Evolutionary conservation across 202 grass and related monocot species (phyloP).

Genomic region (Musa balbisiana): DNA sequence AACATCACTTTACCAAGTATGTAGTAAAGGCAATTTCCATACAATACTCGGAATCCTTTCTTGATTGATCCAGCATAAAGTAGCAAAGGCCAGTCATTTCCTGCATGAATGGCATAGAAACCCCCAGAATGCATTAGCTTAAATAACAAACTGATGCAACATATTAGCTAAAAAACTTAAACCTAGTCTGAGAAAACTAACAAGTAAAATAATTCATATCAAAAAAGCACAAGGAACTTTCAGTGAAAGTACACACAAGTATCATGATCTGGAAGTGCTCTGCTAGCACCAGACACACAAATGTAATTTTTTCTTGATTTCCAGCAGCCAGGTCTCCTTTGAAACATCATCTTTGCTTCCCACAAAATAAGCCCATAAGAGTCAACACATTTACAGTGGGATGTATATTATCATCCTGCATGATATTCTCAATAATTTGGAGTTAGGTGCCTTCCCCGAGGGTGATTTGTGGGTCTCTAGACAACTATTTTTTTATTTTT

Average conservation of each 20-base stretch:
- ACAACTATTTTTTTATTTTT: no score
- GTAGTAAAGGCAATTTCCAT: slow-evolving; percentile 93
- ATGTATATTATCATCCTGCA: no score
- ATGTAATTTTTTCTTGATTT: not conserved
- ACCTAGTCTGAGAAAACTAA: not conserved
- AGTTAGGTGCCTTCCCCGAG: no score
- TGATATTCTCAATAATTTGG: no score
- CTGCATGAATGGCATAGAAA: slow-evolving; percentile 32
- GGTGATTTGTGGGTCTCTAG: no score
- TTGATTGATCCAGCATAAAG: slow-evolving; percentile 98
- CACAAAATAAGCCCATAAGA: no score
- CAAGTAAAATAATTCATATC: not conserved
- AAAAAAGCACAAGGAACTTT: not conserved
- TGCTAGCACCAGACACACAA: not conserved
- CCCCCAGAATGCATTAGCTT: not conserved
- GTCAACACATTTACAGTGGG: no score
- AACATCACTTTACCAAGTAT: slow-evolving; percentile 54
- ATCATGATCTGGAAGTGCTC: not conserved
- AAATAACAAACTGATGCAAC: not conserved
- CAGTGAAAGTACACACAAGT: not conserved
- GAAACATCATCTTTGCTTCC: not conserved
- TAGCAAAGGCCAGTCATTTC: slow-evolving; percentile 93
- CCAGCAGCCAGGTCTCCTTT: not conserved
- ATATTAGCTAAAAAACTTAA: not conserved
- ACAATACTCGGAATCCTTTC: slow-evolving; percentile 93